These are phyloP conservation scores for Trametes punicea DNA, from an alignment of 768 basidiomycete species.

Conservation along the genomic window DNA sequence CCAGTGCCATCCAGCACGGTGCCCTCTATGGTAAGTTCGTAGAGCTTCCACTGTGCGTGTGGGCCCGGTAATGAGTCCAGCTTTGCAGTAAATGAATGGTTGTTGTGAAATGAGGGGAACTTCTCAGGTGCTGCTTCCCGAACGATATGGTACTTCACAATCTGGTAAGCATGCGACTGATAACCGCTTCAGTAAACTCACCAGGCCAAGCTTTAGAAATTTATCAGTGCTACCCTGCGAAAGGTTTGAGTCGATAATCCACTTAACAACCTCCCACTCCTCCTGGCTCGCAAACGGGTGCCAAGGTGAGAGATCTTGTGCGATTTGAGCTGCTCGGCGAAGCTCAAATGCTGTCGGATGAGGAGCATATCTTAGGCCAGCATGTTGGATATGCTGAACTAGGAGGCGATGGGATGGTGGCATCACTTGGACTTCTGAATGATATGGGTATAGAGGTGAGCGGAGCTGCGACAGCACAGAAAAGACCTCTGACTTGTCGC, in stretches of 20 bases:
- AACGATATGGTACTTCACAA: background rate
- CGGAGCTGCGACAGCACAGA: no score
- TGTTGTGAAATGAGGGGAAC: background rate
- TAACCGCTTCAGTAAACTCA: background rate
- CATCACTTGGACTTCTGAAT: no score
- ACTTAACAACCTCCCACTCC: background rate
- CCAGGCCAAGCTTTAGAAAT: background rate
- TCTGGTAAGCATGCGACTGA: background rate
- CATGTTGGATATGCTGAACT: no score
- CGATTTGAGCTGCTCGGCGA: no score
- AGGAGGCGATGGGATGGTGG: no score
- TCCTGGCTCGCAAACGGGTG: constrained; percentile 16
- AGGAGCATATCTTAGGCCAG: no score
- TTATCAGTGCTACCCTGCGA: background rate
- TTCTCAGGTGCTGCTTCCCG: background rate
- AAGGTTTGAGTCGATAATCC: background rate
- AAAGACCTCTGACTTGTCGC: no score
- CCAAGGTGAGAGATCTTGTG: no score
- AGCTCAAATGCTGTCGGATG: no score
- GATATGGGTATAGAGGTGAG: no score
- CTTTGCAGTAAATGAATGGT: background rate
- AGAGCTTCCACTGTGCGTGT: background rate
- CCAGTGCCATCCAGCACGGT: background rate
- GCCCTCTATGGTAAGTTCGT: background rate
- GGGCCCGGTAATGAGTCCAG: background rate